Conservation (phyloP, 495 filamentous ascomycete genomes). For the Annulohypoxylon nitens region DNA sequence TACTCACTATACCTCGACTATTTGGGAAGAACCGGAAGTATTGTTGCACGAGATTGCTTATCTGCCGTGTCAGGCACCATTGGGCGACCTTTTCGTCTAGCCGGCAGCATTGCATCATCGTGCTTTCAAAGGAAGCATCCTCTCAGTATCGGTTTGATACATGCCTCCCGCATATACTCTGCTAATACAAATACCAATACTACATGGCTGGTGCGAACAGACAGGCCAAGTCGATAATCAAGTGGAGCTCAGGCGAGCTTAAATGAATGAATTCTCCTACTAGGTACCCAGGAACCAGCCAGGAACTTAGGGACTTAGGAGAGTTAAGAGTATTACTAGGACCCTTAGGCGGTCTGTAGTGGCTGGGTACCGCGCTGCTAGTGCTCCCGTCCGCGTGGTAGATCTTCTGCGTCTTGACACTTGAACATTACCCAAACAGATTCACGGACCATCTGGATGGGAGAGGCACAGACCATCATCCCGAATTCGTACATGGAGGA, state of each 20-base stretch:
- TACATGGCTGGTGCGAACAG: slow-evolving; percentile 26
- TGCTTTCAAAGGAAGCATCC: slow-evolving; percentile 15
- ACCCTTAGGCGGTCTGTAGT: slow-evolving; percentile 33
- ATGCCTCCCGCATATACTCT: background rate
- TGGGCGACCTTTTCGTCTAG: slow-evolving; percentile 16
- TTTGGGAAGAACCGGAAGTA: slow-evolving; percentile 7
- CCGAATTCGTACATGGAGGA: slow-evolving; percentile 16
- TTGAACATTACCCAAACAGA: slow-evolving; percentile 28
- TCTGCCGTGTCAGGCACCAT: slow-evolving; percentile 22
- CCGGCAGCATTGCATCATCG: slow-evolving; percentile 36
- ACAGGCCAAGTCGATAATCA: slow-evolving; percentile 13
- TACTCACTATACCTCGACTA: slow-evolving; percentile 19
- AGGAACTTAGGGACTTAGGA: slow-evolving; percentile 4
- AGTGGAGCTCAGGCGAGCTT: slow-evolving; percentile 28
- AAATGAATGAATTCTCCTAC: slow-evolving; percentile 21
- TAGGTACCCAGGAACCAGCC: background rate
- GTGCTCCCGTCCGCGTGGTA: slow-evolving; percentile 43
- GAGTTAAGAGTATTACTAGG: slow-evolving; percentile 3
- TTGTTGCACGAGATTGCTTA: slow-evolving; percentile 6
- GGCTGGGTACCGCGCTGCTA: slow-evolving; percentile 35
- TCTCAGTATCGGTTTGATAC: slow-evolving; percentile 12
- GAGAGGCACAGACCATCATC: slow-evolving; percentile 44
- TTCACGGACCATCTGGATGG: slow-evolving; percentile 30
- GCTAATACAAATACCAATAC: background rate
- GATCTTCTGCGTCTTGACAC: slow-evolving; percentile 31